phyloP scores from a whole-genome alignment of 768 basidiomycete genomes.

The Udeniomyces megalosporus region DNA sequence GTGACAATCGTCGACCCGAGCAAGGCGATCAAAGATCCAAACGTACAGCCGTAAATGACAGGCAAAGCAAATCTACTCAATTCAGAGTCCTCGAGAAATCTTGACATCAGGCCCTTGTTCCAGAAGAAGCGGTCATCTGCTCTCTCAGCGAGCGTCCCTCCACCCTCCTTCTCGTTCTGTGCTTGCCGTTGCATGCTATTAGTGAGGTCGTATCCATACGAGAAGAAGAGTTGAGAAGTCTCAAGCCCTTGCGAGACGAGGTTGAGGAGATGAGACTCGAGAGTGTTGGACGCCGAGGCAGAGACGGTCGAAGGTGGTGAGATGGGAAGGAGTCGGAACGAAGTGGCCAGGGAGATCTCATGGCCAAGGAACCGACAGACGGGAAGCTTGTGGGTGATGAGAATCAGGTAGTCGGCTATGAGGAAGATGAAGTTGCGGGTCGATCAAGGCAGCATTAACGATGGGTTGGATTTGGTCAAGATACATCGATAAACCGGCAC shows the following conservation, averaged over 20 bases:
- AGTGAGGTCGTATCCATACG: constrained; percentile 80
- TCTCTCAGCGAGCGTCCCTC: constrained; percentile 31
- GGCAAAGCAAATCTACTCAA: constrained; percentile 79
- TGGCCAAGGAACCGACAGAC: constrained; percentile 57
- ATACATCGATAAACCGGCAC: constrained; percentile 4
- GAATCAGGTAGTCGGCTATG: constrained; percentile 79
- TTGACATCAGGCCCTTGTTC: constrained; percentile 63
- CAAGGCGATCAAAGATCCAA: not conserved
- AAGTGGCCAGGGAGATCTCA: constrained; percentile 73
- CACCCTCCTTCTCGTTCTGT: constrained; percentile 30
- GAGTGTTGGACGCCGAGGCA: constrained; percentile 47
- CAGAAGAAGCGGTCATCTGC: constrained; percentile 96
- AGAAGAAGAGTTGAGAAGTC: constrained; percentile 70
- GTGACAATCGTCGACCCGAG: not conserved
- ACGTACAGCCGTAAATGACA: constrained; percentile 84
- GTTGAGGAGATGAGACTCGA: constrained; percentile 72
- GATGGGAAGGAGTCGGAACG: constrained; percentile 80
- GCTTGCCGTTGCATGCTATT: constrained; percentile 71
- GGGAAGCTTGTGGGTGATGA: constrained; percentile 67
- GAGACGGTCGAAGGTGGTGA: constrained; percentile 47
- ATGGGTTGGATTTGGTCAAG: not conserved
- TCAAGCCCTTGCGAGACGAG: constrained; percentile 72
- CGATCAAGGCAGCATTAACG: constrained; percentile 1
- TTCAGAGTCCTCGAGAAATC: constrained; percentile 49
- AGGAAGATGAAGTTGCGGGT: not conserved